Conservation (phyloP, 1,284 basidiomycete species). For the Heterobasidion irregulare region DNA sequence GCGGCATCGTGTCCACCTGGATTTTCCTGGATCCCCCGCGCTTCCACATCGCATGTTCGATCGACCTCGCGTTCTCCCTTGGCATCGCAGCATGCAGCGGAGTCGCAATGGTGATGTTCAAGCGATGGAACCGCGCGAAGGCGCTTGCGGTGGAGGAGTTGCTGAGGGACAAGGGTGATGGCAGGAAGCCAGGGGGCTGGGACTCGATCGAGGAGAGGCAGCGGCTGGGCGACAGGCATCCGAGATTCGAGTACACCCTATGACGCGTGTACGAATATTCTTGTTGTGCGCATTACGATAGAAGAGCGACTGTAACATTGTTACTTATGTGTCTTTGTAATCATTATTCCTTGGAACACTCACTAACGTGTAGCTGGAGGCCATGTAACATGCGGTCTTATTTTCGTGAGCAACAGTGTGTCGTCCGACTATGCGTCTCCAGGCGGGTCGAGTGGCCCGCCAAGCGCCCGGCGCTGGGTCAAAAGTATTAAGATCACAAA, state of each 20-base stretch:
- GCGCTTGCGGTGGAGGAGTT: constrained; percentile 4
- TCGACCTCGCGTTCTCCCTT: constrained; percentile 10
- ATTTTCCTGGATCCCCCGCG: constrained; percentile 8
- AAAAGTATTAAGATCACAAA: too few species aligned
- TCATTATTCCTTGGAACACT: too few species aligned
- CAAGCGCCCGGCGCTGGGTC: too few species aligned
- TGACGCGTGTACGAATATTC: background rate
- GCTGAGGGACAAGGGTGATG: constrained; percentile 3
- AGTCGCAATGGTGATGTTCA: constrained; percentile 5
- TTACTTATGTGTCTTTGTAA: too few species aligned
- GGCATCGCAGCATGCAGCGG: constrained; percentile 1
- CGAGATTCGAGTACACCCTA: constrained; percentile 11
- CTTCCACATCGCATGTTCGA: constrained; percentile 9
- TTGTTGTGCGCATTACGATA: too few species aligned
- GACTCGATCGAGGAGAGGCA: constrained; percentile 9
- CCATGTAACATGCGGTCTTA: too few species aligned
- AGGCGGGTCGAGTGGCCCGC: too few species aligned
- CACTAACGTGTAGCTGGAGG: too few species aligned
- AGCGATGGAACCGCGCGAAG: constrained; percentile 5
- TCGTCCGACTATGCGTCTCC: too few species aligned
- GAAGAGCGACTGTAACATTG: too few species aligned
- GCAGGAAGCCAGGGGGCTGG: constrained; percentile 6
- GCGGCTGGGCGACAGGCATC: constrained; percentile 12
- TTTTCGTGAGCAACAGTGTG: too few species aligned
- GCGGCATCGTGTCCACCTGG: constrained; percentile 23